A percentile compares a stretch with the other conserved stretches of the same genome.
Conservation (phyloP, 1,139 yeast genomes). For the Suhomyces yuchorum region DNA sequence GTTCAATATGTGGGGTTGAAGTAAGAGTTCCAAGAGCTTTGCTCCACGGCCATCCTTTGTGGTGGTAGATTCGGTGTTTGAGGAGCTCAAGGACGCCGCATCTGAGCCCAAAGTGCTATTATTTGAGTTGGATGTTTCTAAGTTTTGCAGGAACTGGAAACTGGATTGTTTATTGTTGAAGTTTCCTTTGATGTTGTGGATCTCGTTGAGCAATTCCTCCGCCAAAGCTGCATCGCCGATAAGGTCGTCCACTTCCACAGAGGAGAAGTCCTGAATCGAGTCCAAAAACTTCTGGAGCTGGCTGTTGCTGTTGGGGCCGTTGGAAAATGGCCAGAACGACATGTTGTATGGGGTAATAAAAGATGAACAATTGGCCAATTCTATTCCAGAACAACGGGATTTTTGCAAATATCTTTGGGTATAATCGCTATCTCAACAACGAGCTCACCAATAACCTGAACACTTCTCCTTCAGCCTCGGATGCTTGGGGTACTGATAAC, state of each 20-base stretch:
- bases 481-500: slow-evolving; percentile 2
- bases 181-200: slow-evolving; percentile 43
- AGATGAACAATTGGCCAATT: neutral
- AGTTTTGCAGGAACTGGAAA: slow-evolving; percentile 36
- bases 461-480: neutral
- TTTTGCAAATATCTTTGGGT: neutral
- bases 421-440: neutral
- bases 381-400: neutral
- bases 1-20: slow-evolving; percentile 48
- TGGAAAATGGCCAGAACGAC: slow-evolving; percentile 56
- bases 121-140: slow-evolving; percentile 2
- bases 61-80: slow-evolving; percentile 31
- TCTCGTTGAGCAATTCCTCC: slow-evolving; percentile 45
- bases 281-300: slow-evolving; percentile 48
- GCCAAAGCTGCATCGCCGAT: slow-evolving; percentile 38
- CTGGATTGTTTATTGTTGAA: slow-evolving; percentile 29
- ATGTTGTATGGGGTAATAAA: slow-evolving; percentile 20
- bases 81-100: slow-evolving; percentile 41
- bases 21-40: slow-evolving; percentile 44
- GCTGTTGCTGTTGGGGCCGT: slow-evolving; percentile 41
- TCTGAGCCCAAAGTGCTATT: slow-evolving; percentile 23
- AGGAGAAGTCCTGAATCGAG: slow-evolving; percentile 36
- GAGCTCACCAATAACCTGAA: neutral
- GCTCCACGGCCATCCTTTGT: slow-evolving; percentile 43
- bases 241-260: slow-evolving; percentile 38